phyloP scores from a whole-genome alignment of 345 rosid genomes.

The Brassica juncea region DNA sequence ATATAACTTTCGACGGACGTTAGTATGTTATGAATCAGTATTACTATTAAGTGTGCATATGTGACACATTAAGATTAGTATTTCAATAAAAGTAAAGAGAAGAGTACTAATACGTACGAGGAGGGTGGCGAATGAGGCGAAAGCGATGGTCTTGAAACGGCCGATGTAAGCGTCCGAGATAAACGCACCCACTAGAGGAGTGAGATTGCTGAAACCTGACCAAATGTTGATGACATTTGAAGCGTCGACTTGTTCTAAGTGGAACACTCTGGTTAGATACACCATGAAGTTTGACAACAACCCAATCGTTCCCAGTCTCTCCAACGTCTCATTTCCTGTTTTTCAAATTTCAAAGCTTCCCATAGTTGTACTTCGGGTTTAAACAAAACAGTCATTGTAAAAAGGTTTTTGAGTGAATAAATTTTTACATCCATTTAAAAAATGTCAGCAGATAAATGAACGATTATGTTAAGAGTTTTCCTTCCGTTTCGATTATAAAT shows the following conservation, averaged over 20 bases:
- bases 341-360: background rate
- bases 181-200: constrained; percentile 70
- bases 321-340: constrained; percentile 73
- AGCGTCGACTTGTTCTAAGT: constrained; percentile 57
- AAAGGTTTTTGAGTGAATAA: background rate
- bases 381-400: background rate
- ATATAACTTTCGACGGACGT: constrained; percentile 1
- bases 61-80: background rate
- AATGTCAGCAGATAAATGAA: background rate
- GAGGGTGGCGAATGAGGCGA: constrained; percentile 54
- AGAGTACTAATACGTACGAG: constrained; percentile 46
- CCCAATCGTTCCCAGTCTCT: constrained; percentile 70
- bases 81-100: background rate
- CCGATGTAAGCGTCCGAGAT: constrained; percentile 57
- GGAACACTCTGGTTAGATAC: constrained; percentile 57
- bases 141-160: constrained; percentile 59
- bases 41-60: background rate
- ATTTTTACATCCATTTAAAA: background rate
- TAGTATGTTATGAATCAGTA: background rate
- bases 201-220: constrained; percentile 62
- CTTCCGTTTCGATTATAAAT: constrained; percentile 1
- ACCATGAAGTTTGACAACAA: constrained; percentile 61
- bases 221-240: constrained; percentile 62
- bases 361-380: background rate
- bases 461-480: background rate